phyloP scores from a whole-genome alignment of 1,284 basidiomycete species.

The Cutaneotrichosporon curvatum region DNA sequence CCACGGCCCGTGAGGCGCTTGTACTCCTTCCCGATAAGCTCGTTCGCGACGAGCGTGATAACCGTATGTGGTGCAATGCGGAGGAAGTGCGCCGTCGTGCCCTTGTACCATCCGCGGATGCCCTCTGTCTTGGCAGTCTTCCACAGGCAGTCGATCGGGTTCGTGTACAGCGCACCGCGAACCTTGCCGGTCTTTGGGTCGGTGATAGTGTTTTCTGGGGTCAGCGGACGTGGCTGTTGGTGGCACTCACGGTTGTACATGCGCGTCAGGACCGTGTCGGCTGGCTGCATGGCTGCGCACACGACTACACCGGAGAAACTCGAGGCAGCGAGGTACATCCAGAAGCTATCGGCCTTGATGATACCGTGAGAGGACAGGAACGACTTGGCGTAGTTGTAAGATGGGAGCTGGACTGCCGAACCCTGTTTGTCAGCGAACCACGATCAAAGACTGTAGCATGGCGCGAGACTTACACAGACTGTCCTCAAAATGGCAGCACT shows the following conservation, averaged over 20 bases:
- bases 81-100: constrained; percentile 83
- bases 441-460: too few species aligned
- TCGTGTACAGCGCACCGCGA: constrained; percentile 74
- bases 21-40: constrained; percentile 72
- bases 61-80: constrained; percentile 86
- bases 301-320: constrained; percentile 86
- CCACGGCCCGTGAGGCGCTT: constrained; percentile 21
- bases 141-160: constrained; percentile 92
- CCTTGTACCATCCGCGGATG: constrained; percentile 85
- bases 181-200: constrained; percentile 63
- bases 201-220: constrained; percentile 60
- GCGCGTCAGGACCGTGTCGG: constrained; percentile 67
- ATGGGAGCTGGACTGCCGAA: constrained; percentile 76
- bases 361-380: constrained; percentile 62
- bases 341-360: constrained; percentile 64
- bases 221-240: neutral
- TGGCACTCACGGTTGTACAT: constrained; percentile 73
- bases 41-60: constrained; percentile 77
- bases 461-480: constrained; percentile 76
- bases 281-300: constrained; percentile 76
- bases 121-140: constrained; percentile 91
- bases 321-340: constrained; percentile 82
- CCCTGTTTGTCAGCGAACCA: constrained; percentile 49
- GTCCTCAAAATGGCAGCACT: constrained; percentile 90
- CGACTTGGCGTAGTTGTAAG: constrained; percentile 87